Percentiles rank a stretch among this genome's conserved stretches.
These are phyloP conservation scores for Panicum hallii DNA, from an alignment of 202 grass and related monocot genomes.

Conservation along the genomic window DNA sequence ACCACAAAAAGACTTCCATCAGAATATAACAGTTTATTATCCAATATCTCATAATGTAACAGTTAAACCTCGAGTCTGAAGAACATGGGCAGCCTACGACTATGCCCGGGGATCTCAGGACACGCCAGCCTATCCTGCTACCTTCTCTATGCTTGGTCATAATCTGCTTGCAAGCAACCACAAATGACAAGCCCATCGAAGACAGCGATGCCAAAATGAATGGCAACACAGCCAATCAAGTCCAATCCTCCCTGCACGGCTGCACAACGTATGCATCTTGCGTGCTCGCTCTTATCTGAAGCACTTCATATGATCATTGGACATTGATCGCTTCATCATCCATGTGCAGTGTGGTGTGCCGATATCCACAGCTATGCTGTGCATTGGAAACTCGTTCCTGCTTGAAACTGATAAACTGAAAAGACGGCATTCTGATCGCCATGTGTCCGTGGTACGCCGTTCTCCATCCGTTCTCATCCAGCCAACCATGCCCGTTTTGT, in stretches of 20 bases:
- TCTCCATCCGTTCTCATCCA: background rate
- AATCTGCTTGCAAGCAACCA: slow-evolving; percentile 21
- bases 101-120: slow-evolving; percentile 19
- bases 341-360: background rate
- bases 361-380: background rate
- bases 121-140: slow-evolving; percentile 28
- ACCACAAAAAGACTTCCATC: background rate
- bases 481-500: background rate
- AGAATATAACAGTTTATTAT: background rate
- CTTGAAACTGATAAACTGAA: background rate
- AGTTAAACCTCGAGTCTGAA: background rate
- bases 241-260: too few relatives aligned
- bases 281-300: slow-evolving; percentile 15
- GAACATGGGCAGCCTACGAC: slow-evolving; percentile 42
- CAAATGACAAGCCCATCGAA: background rate
- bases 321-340: background rate
- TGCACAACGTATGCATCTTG: too few relatives aligned
- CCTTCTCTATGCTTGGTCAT: background rate
- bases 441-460: background rate
- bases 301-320: slow-evolving; percentile 21
- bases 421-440: background rate
- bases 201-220: slow-evolving; percentile 17
- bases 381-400: background rate
- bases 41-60: background rate
- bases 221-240: slow-evolving; percentile 25